Conservation (phyloP, 176 grass and related monocot species). For the Raddia distichophylla region DNA sequence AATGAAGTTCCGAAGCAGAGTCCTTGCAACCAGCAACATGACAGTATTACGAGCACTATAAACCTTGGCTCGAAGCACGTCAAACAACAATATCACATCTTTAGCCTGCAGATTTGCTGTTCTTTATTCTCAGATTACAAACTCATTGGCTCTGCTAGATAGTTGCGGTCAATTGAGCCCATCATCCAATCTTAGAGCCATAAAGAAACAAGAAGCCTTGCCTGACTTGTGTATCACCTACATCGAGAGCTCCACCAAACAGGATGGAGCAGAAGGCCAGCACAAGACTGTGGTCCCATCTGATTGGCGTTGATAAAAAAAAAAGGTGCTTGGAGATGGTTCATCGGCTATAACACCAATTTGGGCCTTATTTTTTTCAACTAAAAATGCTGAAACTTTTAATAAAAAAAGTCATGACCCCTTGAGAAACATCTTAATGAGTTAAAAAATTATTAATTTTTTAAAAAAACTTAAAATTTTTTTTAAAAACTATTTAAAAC, state of each 20-base stretch:
- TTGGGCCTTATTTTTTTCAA: not conserved
- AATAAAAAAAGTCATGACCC: too few relatives aligned
- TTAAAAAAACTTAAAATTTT: too few relatives aligned
- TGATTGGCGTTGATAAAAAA: constrained; percentile 28
- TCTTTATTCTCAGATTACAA: not conserved
- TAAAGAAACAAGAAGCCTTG: constrained; percentile 43
- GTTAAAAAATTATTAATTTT: too few relatives aligned
- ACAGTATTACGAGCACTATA: not conserved
- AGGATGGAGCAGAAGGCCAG: constrained; percentile 31
- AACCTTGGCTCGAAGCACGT: not conserved
- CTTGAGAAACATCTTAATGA: too few relatives aligned
- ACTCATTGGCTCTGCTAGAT: constrained; percentile 33
- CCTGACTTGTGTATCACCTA: constrained; percentile 32
- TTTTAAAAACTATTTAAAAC: too few relatives aligned
- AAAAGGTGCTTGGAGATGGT: constrained; percentile 41
- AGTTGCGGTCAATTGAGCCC: constrained; percentile 40
- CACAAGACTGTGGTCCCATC: constrained; percentile 43
- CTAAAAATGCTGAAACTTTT: too few relatives aligned
- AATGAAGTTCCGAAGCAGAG: not conserved
- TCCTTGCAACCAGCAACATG: not conserved
- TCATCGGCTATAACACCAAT: constrained; percentile 31
- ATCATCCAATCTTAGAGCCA: constrained; percentile 18
- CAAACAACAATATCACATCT: not conserved
- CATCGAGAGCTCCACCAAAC: constrained; percentile 56
- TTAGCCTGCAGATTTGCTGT: not conserved